A percentile compares a stretch with the other conserved stretches of the same genome.
These are phyloP conservation scores for Baudoinia panamericana DNA, from an alignment of 495 filamentous ascomycete species.

Conservation along the genomic window DNA sequence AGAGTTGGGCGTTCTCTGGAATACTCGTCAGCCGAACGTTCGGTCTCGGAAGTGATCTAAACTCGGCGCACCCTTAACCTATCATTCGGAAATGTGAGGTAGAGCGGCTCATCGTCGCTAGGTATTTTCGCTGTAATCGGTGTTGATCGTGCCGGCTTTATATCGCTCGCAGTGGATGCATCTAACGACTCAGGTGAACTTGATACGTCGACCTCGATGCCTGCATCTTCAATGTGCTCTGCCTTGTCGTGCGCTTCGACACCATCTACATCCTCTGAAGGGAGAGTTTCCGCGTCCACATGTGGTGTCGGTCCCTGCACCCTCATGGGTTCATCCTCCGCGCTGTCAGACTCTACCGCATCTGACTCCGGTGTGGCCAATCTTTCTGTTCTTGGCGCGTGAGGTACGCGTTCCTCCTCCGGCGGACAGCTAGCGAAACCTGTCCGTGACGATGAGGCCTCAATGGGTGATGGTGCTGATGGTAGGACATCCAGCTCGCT, in stretches of 20 bases:
- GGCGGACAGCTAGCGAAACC: constrained; percentile 46
- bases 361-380: not conserved
- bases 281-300: constrained; percentile 2
- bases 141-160: constrained; percentile 7
- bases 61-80: constrained; percentile 8
- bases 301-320: constrained; percentile 6
- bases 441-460: constrained; percentile 36
- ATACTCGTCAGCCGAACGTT: constrained; percentile 12
- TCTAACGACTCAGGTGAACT: constrained; percentile 26
- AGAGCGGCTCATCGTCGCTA: not conserved
- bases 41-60: no score
- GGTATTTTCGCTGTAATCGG: constrained; percentile 4
- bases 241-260: constrained; percentile 9
- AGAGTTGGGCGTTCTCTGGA: constrained; percentile 45
- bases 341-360: not conserved
- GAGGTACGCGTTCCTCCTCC: constrained; percentile 29
- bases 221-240: constrained; percentile 22
- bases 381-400: constrained; percentile 4
- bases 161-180: constrained; percentile 15
- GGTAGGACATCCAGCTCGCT: constrained; percentile 36
- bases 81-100: constrained; percentile 10
- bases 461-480: constrained; percentile 30
- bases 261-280: not conserved
- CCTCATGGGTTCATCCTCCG: constrained; percentile 7
- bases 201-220: constrained; percentile 23